Conservation (phyloP, 148 eudicot genomes). For the Vaccinium myrtillus region DNA sequence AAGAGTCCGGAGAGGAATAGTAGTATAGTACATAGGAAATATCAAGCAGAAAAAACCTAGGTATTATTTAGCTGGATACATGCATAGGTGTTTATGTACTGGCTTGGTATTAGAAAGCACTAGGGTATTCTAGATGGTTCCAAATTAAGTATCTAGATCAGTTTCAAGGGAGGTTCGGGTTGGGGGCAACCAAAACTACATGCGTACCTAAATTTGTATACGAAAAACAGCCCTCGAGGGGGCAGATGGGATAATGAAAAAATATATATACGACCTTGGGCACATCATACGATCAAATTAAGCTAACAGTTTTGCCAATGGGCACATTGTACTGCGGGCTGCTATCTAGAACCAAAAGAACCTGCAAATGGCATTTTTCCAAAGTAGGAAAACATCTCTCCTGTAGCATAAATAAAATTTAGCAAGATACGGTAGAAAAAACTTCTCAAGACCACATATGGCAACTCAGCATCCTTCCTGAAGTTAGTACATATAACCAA, state of each 20-base stretch:
- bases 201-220: background rate
- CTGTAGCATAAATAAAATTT: background rate
- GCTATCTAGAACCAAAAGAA: background rate
- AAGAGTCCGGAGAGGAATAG: background rate
- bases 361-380: background rate
- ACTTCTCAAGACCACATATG: background rate
- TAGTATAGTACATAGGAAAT: background rate
- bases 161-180: background rate
- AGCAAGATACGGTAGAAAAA: background rate
- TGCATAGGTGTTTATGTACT: background rate
- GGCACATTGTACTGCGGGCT: background rate
- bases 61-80: background rate
- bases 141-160: background rate
- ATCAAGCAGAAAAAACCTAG: background rate
- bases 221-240: background rate
- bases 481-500: background rate
- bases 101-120: background rate
- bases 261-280: background rate
- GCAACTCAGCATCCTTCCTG: background rate
- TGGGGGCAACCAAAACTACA: background rate
- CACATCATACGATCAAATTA: background rate
- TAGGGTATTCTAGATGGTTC: background rate
- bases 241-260: background rate
- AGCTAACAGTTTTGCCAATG: background rate
- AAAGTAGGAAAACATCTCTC: background rate